Conservation (phyloP, 108 stramenopile genomes). For the Cylindrotheca closterium region DNA sequence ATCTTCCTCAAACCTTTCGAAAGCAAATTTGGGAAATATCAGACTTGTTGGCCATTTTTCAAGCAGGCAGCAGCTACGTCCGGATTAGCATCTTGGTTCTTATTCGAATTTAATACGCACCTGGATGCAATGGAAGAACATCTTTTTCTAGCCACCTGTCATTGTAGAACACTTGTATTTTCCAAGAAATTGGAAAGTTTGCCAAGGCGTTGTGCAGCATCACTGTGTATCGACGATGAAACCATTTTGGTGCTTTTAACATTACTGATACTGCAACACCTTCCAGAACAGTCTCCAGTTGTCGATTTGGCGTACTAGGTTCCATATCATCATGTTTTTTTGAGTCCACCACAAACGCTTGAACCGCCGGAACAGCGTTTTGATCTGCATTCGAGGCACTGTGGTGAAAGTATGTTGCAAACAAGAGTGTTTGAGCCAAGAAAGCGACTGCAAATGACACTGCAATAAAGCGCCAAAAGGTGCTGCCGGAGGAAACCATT, state of each 20-base stretch:
- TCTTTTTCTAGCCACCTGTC: conserved; percentile 29
- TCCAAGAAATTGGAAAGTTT: conserved; percentile 43
- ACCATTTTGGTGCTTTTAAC: conserved; percentile 56
- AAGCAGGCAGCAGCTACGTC: not conserved
- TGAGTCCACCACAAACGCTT: no score
- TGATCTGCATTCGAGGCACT: no score
- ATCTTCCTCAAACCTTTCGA: not conserved
- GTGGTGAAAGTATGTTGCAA: no score
- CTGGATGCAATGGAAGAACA: conserved; percentile 45
- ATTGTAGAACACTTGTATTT: conserved; percentile 49
- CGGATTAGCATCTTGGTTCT: not conserved
- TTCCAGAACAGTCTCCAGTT: no score
- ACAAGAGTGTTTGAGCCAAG: no score
- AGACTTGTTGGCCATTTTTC: conserved; percentile 5
- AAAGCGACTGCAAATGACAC: no score
- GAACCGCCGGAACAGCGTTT: no score
- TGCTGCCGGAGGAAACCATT: no score
- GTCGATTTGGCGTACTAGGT: no score
- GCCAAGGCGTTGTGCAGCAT: conserved; percentile 51
- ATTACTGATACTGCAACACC: conserved; percentile 47
- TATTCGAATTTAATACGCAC: no score
- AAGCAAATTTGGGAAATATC: conserved; percentile 11
- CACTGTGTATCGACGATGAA: conserved; percentile 51
- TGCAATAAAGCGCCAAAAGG: no score
- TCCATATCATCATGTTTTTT: no score